Evolutionary conservation across 192 early-diverging fungal species (phyloP).

Genomic region (Lobosporangium transversale): DNA sequence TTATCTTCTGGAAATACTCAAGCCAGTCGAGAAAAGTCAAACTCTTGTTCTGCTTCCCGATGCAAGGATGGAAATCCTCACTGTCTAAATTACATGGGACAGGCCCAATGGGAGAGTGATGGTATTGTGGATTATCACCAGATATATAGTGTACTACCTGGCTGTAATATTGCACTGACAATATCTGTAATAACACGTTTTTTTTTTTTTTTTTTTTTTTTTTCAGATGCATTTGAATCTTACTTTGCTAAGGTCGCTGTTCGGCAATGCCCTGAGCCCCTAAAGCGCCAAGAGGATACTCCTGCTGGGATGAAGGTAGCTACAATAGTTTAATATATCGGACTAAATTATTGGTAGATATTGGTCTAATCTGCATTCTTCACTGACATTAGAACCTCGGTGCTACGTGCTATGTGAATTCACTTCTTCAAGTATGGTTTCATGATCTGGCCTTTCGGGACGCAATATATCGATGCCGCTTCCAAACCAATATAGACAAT

Average conservation of each 20-base stretch:
- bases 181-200: too few species aligned
- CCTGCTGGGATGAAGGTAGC: constrained; percentile 46
- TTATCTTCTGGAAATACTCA: background rate
- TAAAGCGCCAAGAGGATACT: constrained; percentile 6
- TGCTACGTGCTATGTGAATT: constrained; percentile 54
- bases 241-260: background rate
- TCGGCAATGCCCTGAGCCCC: background rate
- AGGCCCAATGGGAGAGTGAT: constrained; percentile 49
- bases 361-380: background rate
- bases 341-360: background rate
- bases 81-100: constrained; percentile 48
- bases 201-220: background rate
- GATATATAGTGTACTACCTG: too few species aligned
- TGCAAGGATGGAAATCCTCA: constrained; percentile 52
- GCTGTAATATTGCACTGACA: background rate
- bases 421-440: constrained; percentile 54
- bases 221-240: constrained; percentile 21
- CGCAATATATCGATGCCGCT: constrained; percentile 29
- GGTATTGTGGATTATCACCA: constrained; percentile 7
- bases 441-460: constrained; percentile 43
- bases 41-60: constrained; percentile 8
- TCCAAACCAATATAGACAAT: background rate
- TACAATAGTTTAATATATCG: background rate
- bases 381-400: constrained; percentile 41
- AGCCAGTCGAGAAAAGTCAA: background rate